Conservation (phyloP, 345 rosid species). For the Salix exigua region DNA sequence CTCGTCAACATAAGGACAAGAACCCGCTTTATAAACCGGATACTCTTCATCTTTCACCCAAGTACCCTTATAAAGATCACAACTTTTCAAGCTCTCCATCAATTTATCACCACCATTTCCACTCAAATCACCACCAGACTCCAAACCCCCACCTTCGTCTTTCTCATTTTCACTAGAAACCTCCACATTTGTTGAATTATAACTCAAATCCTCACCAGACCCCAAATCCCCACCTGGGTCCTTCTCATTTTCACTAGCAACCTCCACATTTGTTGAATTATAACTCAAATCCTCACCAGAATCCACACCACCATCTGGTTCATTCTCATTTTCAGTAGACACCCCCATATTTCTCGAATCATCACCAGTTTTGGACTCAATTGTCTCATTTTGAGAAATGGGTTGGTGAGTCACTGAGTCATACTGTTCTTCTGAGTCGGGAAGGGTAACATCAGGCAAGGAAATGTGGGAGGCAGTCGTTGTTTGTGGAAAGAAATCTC, state of each 20-base stretch:
- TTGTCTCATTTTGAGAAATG: not conserved
- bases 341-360: not conserved
- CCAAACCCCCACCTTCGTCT: not conserved
- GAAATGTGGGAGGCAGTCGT: slow-evolving; percentile 19
- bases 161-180: not conserved
- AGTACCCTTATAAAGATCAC: slow-evolving; percentile 68
- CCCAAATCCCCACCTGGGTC: not conserved
- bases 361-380: slow-evolving; percentile 1
- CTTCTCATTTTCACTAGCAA: not conserved
- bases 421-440: not conserved
- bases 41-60: slow-evolving; percentile 71
- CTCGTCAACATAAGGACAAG: slow-evolving; percentile 90
- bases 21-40: slow-evolving; percentile 70
- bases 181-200: not conserved
- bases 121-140: not conserved
- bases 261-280: not conserved
- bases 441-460: slow-evolving; percentile 8
- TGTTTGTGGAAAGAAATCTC: slow-evolving; percentile 29
- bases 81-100: slow-evolving; percentile 35
- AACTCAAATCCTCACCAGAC: not conserved
- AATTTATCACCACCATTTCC: not conserved
- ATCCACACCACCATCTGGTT: not conserved
- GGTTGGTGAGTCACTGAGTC: not conserved
- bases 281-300: not conserved
- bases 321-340: not conserved